A percentile compares a stretch with the other conserved stretches of the same genome.
phyloP scores from a whole-genome alignment of 805 yeast species.

The Zygosaccharomyces rouxii region DNA sequence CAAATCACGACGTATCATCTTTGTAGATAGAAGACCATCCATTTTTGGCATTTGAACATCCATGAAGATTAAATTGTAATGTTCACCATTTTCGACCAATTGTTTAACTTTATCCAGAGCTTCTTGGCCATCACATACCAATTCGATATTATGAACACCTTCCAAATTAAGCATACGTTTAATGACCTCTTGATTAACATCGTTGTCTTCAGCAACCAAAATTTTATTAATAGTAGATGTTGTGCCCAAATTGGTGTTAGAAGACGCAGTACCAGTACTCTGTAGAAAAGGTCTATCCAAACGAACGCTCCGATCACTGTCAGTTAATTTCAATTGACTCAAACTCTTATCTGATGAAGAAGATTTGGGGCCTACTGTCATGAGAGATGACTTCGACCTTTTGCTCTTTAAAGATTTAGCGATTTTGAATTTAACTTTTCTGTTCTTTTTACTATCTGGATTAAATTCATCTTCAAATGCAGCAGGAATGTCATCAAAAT shows the following conservation, averaged over 20 bases:
- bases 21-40: conserved; percentile 86
- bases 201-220: conserved; percentile 89
- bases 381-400: conserved; percentile 21
- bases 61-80: conserved; percentile 81
- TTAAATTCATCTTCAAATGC: conserved; percentile 68
- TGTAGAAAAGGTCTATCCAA: conserved; percentile 35
- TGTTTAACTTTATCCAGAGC: conserved; percentile 67
- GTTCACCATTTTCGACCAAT: conserved; percentile 38
- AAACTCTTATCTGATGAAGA: conserved; percentile 8
- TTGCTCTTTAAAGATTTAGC: conserved; percentile 25
- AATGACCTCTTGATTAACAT: conserved; percentile 92
- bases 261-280: conserved; percentile 41
- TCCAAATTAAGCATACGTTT: conserved; percentile 82
- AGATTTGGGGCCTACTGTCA: conserved; percentile 8
- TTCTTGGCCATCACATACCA: conserved; percentile 89
- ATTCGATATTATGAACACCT: conserved; percentile 62
- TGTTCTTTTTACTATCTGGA: conserved; percentile 46
- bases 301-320: conserved; percentile 18
- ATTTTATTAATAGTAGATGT: conserved; percentile 39
- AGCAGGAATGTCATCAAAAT: conserved; percentile 32
- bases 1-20: conserved; percentile 59
- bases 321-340: conserved; percentile 6
- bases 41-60: conserved; percentile 96
- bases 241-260: conserved; percentile 20
- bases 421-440: conserved; percentile 40